Evolutionary conservation across 768 basidiomycete genomes (phyloP), one percentile per base, ranked within the genome.

Genomic region (Trametes cinnabarina): DNA sequence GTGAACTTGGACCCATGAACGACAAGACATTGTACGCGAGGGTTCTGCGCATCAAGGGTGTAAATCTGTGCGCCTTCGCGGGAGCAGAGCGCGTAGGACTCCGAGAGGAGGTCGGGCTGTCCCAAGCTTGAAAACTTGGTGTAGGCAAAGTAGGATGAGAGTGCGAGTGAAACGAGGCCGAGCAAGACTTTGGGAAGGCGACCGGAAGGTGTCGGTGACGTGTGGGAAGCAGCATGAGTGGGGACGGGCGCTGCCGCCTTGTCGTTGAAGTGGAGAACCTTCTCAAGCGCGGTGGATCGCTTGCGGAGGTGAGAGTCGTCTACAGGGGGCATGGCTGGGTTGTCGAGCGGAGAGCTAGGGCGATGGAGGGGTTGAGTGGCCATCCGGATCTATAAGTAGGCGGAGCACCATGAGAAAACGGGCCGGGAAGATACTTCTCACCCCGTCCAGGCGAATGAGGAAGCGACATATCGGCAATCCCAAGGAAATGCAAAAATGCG

Each of bases 71-170:
- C 63, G 19, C 76, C 77, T 11, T 78, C 72, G 47, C 66, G 76
- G 26, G 88, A 82, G 69, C 88, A 90, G n/a, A 90, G 63, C 1
- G 82, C 85, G 65, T 88, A 89, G 4, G 72, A 49, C n/a, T 66
- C 53, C 3, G 71, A 59, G 26, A 71, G 65, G 15, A 47, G 7
- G 20, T 50, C 12, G 55, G 42, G 30, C 22, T 53, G 12, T 25
- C 40, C n/a, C 26, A 15, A 19, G 37, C 7, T 41, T 35, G 37
- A 44, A 46, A 58, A 47, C 41, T 61, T 55, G 25, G 26, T 35
- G 49, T 59, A 62, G 20, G 53, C 51, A 37, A 63, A 26, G 58
- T 57, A 62, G 37, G 57, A 39, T 1, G 63, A 65, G 26, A 65
- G 40, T 17, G 66, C 51, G 20, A 71, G 57, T 42, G 69, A 60